These are phyloP conservation scores for Zizania palustris DNA, from an alignment of 202 grass and related monocot species.

Conservation along the genomic window DNA sequence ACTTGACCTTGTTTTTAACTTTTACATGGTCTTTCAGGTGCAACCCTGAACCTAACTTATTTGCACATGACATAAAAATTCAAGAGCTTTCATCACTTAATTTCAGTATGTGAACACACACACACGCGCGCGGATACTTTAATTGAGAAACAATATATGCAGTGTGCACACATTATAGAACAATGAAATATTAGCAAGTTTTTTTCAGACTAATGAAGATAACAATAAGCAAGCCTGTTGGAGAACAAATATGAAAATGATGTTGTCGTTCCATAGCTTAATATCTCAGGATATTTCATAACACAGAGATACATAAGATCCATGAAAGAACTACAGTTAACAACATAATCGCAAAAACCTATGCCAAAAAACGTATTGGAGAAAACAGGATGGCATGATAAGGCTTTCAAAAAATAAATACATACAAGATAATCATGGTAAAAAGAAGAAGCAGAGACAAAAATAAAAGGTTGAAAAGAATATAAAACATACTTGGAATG, in stretches of 20 bases:
- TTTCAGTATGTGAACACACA: background rate
- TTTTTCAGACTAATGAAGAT: background rate
- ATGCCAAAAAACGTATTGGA: slow-evolving; percentile 13
- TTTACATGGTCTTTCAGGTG: background rate
- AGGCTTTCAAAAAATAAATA: slow-evolving; percentile 15
- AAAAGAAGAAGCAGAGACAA: slow-evolving; percentile 22
- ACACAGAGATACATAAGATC: background rate
- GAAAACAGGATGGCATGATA: slow-evolving; percentile 20
- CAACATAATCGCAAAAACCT: background rate
- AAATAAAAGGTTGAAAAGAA: slow-evolving; percentile 25
- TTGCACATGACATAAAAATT: background rate
- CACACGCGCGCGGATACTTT: background rate
- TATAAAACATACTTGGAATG: slow-evolving; percentile 76
- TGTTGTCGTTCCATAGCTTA: background rate
- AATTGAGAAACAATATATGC: background rate
- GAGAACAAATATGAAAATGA: slow-evolving; percentile 12
- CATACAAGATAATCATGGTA: background rate
- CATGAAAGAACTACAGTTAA: background rate
- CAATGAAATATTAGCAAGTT: slow-evolving; percentile 2
- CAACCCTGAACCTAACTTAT: background rate
- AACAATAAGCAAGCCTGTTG: background rate
- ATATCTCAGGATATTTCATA: slow-evolving; percentile 5
- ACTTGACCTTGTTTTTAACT: background rate
- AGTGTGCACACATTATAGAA: background rate
- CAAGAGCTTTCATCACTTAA: background rate